Conservation (phyloP, 208 protist genomes). For the Crithidia thermophila region DNA sequence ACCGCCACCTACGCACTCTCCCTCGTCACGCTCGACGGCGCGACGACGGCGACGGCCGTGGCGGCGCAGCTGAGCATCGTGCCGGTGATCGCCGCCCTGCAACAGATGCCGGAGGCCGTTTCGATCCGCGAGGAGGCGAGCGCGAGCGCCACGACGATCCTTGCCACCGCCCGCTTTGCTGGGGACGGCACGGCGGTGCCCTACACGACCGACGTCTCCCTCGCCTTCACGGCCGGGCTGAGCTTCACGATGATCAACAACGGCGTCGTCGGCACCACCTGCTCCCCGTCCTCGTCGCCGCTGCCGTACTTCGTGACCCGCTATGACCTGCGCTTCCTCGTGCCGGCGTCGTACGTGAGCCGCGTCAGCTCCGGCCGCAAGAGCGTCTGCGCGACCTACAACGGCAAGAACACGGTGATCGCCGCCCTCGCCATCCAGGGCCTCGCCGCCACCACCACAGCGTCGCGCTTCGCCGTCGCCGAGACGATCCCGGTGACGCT, state of each 20-base stretch:
- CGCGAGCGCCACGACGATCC: constrained; percentile 27
- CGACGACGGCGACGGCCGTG: not conserved
- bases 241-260: constrained; percentile 73
- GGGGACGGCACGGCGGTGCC: constrained; percentile 45
- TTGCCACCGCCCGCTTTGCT: constrained; percentile 37
- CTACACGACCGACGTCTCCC: constrained; percentile 46
- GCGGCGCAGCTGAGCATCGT: constrained; percentile 26
- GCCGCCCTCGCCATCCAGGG: constrained; percentile 31
- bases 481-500: constrained; percentile 40
- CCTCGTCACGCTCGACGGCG: constrained; percentile 17
- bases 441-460: constrained; percentile 31
- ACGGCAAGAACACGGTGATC: constrained; percentile 36
- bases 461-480: constrained; percentile 26
- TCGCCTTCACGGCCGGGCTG: constrained; percentile 31
- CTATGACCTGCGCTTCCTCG: constrained; percentile 35
- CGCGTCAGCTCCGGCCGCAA: constrained; percentile 42
- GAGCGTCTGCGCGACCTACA: constrained; percentile 57
- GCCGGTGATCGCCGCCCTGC: constrained; percentile 36
- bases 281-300: constrained; percentile 38
- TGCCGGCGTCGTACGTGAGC: constrained; percentile 29
- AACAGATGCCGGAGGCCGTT: constrained; percentile 26
- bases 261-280: constrained; percentile 43
- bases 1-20: constrained; percentile 2
- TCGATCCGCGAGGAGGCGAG: constrained; percentile 20
- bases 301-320: constrained; percentile 51